Percentiles rank a stretch among this genome's conserved stretches.
These are phyloP conservation scores for Gleditsia sinensis DNA, from an alignment of 306 rosid species.

Conservation along the genomic window DNA sequence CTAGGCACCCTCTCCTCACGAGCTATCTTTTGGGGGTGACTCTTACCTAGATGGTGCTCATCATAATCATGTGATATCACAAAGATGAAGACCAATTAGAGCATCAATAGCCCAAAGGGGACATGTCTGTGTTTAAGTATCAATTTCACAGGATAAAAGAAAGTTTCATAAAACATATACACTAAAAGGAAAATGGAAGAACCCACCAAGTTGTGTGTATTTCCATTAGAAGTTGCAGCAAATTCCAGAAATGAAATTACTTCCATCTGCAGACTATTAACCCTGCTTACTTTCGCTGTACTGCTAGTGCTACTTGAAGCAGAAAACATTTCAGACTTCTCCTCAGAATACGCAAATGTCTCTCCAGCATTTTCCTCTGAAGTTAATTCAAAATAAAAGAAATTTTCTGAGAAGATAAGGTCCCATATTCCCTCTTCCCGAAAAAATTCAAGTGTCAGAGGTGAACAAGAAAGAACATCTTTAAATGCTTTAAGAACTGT, in stretches of 20 bases:
- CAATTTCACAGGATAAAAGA: conserved; percentile 29
- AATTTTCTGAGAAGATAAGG: conserved; percentile 84
- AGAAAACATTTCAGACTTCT: conserved; percentile 50
- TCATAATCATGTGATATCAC: neutral
- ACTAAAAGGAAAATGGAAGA: conserved; percentile 12
- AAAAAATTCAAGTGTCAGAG: conserved; percentile 64
- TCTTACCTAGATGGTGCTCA: too few relatives aligned
- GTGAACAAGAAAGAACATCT: conserved; percentile 70
- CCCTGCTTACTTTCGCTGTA: conserved; percentile 51
- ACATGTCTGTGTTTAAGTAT: conserved; percentile 1
- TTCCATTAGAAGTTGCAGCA: conserved; percentile 71
- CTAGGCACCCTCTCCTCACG: too few relatives aligned
- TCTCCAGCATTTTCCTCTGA: conserved; percentile 53
- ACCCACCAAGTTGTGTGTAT: conserved; percentile 75
- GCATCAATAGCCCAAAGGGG: neutral
- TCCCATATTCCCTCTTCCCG: conserved; percentile 91
- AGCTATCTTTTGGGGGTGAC: too few relatives aligned
- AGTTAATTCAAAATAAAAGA: conserved; percentile 74
- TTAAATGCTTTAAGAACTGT: conserved; percentile 66
- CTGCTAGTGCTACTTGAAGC: conserved; percentile 45
- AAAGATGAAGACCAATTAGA: conserved; percentile 12
- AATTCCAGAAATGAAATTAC: conserved; percentile 84
- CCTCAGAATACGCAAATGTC: conserved; percentile 37
- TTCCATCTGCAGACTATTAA: conserved; percentile 71
- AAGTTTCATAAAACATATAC: conserved; percentile 2